These are phyloP conservation scores for Suillus alpinus DNA, from an alignment of 768 basidiomycete species.

Conservation along the genomic window DNA sequence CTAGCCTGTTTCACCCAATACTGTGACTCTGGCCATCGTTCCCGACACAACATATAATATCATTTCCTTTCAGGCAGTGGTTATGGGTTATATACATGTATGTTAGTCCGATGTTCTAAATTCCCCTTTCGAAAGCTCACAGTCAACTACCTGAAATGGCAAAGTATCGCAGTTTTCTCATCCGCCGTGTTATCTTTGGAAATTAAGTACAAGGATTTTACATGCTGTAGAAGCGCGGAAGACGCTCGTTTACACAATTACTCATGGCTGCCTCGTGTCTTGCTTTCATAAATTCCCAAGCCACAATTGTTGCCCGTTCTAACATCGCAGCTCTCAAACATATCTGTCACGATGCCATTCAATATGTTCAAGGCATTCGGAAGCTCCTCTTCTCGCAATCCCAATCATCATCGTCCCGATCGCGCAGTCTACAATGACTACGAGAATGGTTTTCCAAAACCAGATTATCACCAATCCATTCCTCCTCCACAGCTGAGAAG, in stretches of 20 bases:
- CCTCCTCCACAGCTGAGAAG: background rate
- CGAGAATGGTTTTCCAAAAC: conserved; percentile 28
- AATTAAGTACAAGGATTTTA: background rate
- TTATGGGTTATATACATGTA: background rate
- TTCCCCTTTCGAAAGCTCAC: background rate
- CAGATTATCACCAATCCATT: conserved; percentile 20
- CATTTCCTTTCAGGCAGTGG: background rate
- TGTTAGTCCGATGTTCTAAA: background rate
- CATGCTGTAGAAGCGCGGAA: conserved; percentile 6
- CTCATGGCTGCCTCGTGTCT: conserved; percentile 27
- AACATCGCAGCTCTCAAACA: conserved; percentile 15
- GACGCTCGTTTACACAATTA: background rate
- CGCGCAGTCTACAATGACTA: conserved; percentile 21
- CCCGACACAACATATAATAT: background rate
- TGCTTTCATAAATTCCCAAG: conserved; percentile 27
- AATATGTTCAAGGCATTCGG: conserved; percentile 36
- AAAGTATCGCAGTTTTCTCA: background rate
- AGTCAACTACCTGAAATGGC: background rate
- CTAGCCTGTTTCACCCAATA: background rate
- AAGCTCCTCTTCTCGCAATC: conserved; percentile 28
- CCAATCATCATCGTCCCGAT: conserved; percentile 22
- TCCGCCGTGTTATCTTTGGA: background rate
- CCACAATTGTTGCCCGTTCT: conserved; percentile 2
- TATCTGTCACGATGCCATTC: conserved; percentile 31
- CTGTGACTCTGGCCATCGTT: background rate